phyloP scores from a whole-genome alignment of 164 flowering plant species.

The Nelumbo lutea region DNA sequence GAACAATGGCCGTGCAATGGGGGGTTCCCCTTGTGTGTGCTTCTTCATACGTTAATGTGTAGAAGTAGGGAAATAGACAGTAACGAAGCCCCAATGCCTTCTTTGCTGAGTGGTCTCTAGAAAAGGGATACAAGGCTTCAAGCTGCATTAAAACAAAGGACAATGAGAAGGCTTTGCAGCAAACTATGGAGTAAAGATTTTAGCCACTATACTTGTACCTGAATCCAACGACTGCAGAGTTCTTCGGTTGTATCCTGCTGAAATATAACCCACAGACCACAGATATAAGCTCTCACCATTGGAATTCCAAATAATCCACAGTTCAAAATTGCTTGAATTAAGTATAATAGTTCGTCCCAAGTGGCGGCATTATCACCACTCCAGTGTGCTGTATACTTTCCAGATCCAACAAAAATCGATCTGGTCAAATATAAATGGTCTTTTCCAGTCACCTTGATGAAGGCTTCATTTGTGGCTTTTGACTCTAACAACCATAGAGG shows the following conservation, averaged over 20 bases:
- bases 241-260: constrained; percentile 57
- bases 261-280: constrained; percentile 40
- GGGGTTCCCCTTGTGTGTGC: constrained; percentile 53
- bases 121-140: constrained; percentile 82
- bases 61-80: constrained; percentile 47
- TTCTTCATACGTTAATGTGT: constrained; percentile 58
- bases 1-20: constrained; percentile 75
- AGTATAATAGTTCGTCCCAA: constrained; percentile 70
- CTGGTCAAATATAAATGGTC: constrained; percentile 72
- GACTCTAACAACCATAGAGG: constrained; percentile 56
- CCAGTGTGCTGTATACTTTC: constrained; percentile 84
- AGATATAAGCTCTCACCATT: constrained; percentile 90
- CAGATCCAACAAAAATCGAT: constrained; percentile 81
- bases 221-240: constrained; percentile 80
- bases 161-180: not conserved
- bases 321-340: constrained; percentile 53
- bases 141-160: constrained; percentile 32
- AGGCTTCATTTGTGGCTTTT: constrained; percentile 50
- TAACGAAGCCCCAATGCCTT: constrained; percentile 47
- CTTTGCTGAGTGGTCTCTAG: constrained; percentile 70
- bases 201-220: constrained; percentile 29
- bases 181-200: not conserved
- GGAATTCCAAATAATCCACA: constrained; percentile 80
- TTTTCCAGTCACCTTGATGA: constrained; percentile 36
- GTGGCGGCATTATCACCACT: constrained; percentile 78